phyloP scores from a whole-genome alignment of 2,329 filamentous ascomycete genomes.

The Fusarium sp. region DNA sequence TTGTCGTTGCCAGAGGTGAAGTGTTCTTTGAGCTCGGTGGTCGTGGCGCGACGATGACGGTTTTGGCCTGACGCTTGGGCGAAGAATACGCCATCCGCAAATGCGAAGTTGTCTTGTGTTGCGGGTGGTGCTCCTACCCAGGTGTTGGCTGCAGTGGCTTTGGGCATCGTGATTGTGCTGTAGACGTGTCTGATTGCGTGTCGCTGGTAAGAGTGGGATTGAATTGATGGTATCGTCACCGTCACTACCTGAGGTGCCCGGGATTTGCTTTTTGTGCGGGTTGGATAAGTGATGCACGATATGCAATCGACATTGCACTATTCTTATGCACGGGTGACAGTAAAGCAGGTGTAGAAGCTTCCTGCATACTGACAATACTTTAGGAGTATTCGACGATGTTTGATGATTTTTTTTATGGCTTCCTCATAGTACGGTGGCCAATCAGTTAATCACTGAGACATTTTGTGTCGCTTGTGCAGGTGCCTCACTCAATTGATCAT shows the following conservation, averaged over 20 bases:
- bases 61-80: conserved; percentile 57
- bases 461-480: neutral
- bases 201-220: neutral
- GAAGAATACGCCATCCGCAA: conserved; percentile 56
- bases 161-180: neutral
- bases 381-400: neutral
- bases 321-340: neutral
- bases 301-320: neutral
- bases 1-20: conserved; percentile 56
- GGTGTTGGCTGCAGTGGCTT: neutral
- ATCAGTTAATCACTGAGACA: neutral
- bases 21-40: conserved; percentile 57
- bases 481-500: neutral
- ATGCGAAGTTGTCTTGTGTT: conserved; percentile 55
- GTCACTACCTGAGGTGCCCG: neutral
- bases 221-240: neutral
- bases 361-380: neutral
- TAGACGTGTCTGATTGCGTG: neutral
- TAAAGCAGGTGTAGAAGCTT: too few relatives aligned
- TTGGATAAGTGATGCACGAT: neutral
- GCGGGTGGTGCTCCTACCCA: conserved; percentile 36
- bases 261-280: neutral
- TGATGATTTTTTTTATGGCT: neutral
- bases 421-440: neutral
- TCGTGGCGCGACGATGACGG: conserved; percentile 58